Conservation (phyloP, 2,329 filamentous ascomycete genomes). For the Gnomoniopsis sp. region DNA sequence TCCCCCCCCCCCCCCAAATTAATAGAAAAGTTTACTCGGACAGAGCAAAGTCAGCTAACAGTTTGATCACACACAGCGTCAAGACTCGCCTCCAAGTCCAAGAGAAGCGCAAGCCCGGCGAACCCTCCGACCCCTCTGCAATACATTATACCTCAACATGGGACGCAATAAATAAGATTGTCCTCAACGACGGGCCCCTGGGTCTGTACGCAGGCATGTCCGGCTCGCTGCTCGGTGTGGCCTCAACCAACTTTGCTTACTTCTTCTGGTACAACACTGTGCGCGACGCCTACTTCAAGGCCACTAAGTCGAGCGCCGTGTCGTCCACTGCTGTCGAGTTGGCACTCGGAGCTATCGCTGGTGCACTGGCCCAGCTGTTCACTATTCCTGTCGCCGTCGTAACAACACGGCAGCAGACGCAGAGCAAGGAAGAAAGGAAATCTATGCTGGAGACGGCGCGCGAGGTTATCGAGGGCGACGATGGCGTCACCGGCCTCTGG, state of each 20-base stretch:
- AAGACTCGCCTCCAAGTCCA: constrained; percentile 97
- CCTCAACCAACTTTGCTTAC: constrained; percentile 97
- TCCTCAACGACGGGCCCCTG: constrained; percentile 71
- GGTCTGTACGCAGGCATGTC: constrained; percentile 89
- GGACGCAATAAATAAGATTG: constrained; percentile 84
- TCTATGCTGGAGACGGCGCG: constrained; percentile 81
- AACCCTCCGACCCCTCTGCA: constrained; percentile 44
- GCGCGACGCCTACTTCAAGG: constrained; percentile 71
- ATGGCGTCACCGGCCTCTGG: constrained; percentile 88
- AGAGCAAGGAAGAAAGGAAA: constrained; percentile 78
- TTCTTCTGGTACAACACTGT: constrained; percentile 99
- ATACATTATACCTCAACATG: constrained; percentile 82
- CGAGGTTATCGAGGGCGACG: constrained; percentile 86
- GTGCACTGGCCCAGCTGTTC: constrained; percentile 89
- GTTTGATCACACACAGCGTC: constrained; percentile 56
- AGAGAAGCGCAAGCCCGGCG: constrained; percentile 60
- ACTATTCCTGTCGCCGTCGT: constrained; percentile 96
- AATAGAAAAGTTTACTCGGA: neutral
- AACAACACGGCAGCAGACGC: constrained; percentile 94
- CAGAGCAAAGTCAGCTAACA: neutral
- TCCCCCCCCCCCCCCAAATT: neutral
- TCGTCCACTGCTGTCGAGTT: constrained; percentile 82
- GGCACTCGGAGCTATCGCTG: constrained; percentile 78
- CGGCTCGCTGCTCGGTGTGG: constrained; percentile 84
- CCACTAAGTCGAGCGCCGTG: constrained; percentile 45